These are phyloP conservation scores for Blastocrithidia nonstop DNA, from an alignment of 208 protist species.

Conservation along the genomic window DNA sequence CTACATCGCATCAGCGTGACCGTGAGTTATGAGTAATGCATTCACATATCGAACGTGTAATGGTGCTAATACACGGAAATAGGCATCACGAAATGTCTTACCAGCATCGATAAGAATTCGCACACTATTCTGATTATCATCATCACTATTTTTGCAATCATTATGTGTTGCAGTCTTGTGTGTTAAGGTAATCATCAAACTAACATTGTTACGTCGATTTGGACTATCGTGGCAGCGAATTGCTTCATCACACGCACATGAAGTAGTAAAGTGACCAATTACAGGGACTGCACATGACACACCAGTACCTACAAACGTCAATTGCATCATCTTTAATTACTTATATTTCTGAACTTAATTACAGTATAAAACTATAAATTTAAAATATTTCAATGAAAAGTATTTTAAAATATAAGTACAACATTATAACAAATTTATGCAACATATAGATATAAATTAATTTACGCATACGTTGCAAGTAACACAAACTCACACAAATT, in stretches of 20 bases:
- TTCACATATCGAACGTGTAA: conserved; percentile 41
- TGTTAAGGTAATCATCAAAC: conserved; percentile 37
- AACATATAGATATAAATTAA: neutral
- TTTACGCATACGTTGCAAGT: neutral
- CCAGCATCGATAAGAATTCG: conserved; percentile 74
- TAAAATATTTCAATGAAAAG: neutral
- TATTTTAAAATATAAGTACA: neutral
- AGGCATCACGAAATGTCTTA: conserved; percentile 82
- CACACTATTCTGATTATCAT: neutral
- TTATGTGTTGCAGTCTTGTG: too few species aligned
- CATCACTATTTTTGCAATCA: too few species aligned
- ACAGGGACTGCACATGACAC: conserved; percentile 71
- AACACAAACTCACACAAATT: neutral
- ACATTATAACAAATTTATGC: neutral
- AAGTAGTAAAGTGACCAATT: conserved; percentile 47
- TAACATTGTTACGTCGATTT: conserved; percentile 68
- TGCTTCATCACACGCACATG: conserved; percentile 62
- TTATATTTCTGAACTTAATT: neutral
- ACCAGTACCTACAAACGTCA: conserved; percentile 56
- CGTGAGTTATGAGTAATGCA: conserved; percentile 78
- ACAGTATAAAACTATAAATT: neutral
- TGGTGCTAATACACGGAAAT: conserved; percentile 61
- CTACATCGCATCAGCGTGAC: conserved; percentile 67
- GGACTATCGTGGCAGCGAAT: conserved; percentile 27
- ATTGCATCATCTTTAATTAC: conserved; percentile 7